phyloP scores from a whole-genome alignment of 108 stramenopile genomes.

The Seminavis robusta region DNA sequence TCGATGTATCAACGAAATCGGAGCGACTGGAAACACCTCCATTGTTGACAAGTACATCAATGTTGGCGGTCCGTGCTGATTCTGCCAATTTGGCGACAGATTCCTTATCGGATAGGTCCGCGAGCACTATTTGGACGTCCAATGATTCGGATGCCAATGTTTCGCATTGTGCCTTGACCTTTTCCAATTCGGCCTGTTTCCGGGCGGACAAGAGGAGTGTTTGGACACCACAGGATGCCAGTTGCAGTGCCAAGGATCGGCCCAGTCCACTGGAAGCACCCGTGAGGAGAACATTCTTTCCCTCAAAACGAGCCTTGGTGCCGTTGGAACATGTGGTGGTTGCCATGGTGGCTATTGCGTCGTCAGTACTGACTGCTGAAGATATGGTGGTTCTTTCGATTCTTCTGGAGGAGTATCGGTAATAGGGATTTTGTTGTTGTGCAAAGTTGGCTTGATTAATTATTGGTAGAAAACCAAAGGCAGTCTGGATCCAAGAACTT shows the following conservation, averaged over 20 bases:
- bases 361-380: too few species aligned
- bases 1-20: constrained; percentile 58
- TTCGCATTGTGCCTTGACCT: constrained; percentile 52
- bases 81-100: constrained; percentile 38
- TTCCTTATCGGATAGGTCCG: constrained; percentile 49
- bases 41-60: constrained; percentile 76
- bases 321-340: too few species aligned
- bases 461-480: too few species aligned
- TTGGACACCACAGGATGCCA: constrained; percentile 43
- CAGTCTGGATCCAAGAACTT: too few species aligned
- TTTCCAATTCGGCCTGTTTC: constrained; percentile 37
- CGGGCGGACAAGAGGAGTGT: constrained; percentile 58
- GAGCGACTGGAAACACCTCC: constrained; percentile 81
- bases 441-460: too few species aligned
- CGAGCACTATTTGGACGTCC: constrained; percentile 32
- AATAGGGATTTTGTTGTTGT: too few species aligned
- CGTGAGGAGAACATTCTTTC: constrained; percentile 50
- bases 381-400: too few species aligned
- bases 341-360: too few species aligned
- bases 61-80: background rate
- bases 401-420: too few species aligned
- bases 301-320: constrained; percentile 12
- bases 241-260: constrained; percentile 40
- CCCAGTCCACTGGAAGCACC: constrained; percentile 80
- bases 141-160: constrained; percentile 5